Evolutionary conservation across 1,284 basidiomycete genomes (phyloP), one percentile per base, ranked within the genome.

Genomic region (Ustilago sp.): DNA sequence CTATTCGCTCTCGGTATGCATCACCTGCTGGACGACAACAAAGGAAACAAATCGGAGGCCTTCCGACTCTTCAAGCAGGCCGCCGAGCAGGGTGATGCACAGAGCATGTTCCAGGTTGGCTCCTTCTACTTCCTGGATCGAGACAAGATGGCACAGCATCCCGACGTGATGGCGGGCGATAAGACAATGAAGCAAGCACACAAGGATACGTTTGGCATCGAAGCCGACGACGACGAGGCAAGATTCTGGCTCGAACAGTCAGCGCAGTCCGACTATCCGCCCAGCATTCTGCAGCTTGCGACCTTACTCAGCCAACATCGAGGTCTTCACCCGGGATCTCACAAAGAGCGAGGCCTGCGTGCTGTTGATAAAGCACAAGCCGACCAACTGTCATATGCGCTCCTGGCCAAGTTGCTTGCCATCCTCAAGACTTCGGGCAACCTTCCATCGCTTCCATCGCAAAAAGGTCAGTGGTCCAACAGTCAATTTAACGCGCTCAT

Each of bases 101-200:
- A 81, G 32, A 77, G 76, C 65, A 74, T 77, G 62, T 80, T 81
- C 54, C 81, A 83, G 34, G 74, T 83, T 6, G 81, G 81, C 36
- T 58, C 75, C 13, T 70, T 77, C 58, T 80, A 80, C 60, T 78
- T 83, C 31, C 19, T 76, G 35, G 70, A 73, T 41, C 60, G 68
- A 43, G 73, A 70, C 58, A 70, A 61, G 55, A 67, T 75, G 58
- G 68, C 68, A 19, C 61, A 67, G 56, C 73, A 75, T 39, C 61
- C 68, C 1, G 68, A 70, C 4, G 73, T 75, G 19, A 67, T 39
- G 15, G 52, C 54, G 32, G 63, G 68, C 11, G 61, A 69, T 64
- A 64, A 64, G 51, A 73, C 72, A 15, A 67, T 73, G 57, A 76
- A 80, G 58, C 58, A 74, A 48, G 63, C 63, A 15, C 81, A 83